Evolutionary conservation across 2,329 filamentous ascomycete species (phyloP).

Genomic region (Camillea tinctor): DNA sequence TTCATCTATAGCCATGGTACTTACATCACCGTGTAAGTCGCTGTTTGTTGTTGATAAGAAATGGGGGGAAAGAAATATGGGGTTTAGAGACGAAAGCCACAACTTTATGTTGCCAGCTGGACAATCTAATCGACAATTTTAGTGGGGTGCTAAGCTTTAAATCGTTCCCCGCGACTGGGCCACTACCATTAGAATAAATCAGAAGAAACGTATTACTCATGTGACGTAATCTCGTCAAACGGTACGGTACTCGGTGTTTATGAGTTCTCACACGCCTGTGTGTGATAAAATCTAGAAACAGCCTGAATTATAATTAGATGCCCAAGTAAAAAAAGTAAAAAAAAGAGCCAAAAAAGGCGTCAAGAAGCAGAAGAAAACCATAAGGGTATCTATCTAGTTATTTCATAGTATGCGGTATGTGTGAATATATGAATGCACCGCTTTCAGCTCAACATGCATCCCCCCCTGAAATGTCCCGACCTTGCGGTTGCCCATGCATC

Average conservation of each 20-base stretch:
- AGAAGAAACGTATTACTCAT: too few species aligned
- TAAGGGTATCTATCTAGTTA: slow-evolving; percentile 5
- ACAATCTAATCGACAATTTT: background rate
- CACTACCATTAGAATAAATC: background rate
- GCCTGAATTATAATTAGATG: too few species aligned
- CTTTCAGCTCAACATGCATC: background rate
- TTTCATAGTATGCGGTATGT: slow-evolving; percentile 1
- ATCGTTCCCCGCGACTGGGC: too few species aligned
- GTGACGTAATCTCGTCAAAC: too few species aligned
- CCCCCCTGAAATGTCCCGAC: slow-evolving; percentile 1
- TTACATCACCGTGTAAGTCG: background rate
- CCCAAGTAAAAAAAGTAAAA: background rate
- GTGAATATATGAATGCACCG: background rate
- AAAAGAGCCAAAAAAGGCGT: background rate
- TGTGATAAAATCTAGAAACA: too few species aligned
- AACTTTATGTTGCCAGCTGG: background rate
- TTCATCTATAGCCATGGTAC: background rate
- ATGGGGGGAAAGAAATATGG: background rate
- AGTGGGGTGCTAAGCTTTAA: background rate
- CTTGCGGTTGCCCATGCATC: background rate
- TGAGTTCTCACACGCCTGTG: too few species aligned
- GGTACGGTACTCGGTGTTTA: too few species aligned
- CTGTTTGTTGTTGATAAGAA: background rate
- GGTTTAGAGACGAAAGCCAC: background rate
- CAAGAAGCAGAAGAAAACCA: background rate